phyloP scores from a whole-genome alignment of 1,139 yeast genomes.

The Lodderomyces margitis region DNA sequence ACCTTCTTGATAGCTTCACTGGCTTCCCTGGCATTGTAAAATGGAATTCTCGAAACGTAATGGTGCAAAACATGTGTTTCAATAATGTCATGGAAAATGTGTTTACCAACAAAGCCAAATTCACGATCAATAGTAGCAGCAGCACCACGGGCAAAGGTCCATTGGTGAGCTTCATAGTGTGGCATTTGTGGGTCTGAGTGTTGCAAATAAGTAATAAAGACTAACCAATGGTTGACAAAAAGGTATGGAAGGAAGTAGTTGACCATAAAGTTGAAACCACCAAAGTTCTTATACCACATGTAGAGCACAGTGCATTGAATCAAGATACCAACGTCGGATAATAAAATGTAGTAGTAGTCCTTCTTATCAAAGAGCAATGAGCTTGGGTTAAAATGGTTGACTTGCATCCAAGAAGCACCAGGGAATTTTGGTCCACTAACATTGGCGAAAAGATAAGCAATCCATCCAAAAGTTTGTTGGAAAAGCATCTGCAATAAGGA shows the following conservation, averaged over 20 bases:
- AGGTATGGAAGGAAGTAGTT: conserved; percentile 58
- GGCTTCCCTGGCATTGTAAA: conserved; percentile 61
- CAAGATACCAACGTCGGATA: conserved; percentile 54
- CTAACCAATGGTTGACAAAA: conserved; percentile 64
- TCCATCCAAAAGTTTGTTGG: conserved; percentile 59
- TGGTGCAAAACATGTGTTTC: conserved; percentile 67
- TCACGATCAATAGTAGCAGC: conserved; percentile 65
- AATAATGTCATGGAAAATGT: conserved; percentile 61
- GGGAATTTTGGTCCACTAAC: conserved; percentile 52
- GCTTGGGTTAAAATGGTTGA: conserved; percentile 51
- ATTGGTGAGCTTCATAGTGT: conserved; percentile 54
- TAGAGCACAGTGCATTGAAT: conserved; percentile 40
- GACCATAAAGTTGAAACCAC: conserved; percentile 46
- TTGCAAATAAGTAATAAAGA: conserved; percentile 59
- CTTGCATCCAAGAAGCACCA: conserved; percentile 31
- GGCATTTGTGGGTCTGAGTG: conserved; percentile 60
- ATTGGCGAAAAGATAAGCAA: conserved; percentile 46
- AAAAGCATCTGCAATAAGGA: conserved; percentile 42
- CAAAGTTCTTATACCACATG: conserved; percentile 48
- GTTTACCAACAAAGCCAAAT: conserved; percentile 57
- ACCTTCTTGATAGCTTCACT: conserved; percentile 56
- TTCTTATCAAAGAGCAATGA: conserved; percentile 54
- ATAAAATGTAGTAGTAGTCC: conserved; percentile 53
- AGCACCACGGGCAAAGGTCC: conserved; percentile 68
- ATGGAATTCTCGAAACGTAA: conserved; percentile 60